Base-by-base conservation (phyloP, 2,329 filamentous ascomycete genomes). In the Tolypocladium album region DNA sequence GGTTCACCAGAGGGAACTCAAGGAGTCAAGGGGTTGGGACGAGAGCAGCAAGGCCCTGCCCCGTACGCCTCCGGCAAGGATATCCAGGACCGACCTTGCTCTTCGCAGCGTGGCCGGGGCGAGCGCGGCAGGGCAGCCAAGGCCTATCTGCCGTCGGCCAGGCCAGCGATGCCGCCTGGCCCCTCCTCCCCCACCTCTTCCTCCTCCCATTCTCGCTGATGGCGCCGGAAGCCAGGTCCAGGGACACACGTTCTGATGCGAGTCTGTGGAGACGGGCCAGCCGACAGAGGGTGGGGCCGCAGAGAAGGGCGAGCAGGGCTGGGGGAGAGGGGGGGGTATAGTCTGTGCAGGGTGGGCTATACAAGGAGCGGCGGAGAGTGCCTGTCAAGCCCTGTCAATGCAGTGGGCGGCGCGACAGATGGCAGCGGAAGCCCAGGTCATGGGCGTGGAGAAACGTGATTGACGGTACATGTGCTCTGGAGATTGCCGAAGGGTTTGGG, bases 271-370 rank as follows among this genome's bases (percentile, higher is more conserved):
- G 60, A 63, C 58, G 59, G 52, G 59, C 60, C 64, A 59, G 60
- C 61, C 60, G 62, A 65, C 64, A 61, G 65, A 64, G 62, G 12
- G n/a, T 24, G 9, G 39, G 24, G 40, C 20, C 36, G 36, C 6
- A 45, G 43, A 22, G n/a, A 39, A 43, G 55, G 55, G 39, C 27
- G 55, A 38, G 40, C 55, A 39, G 27, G 42, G 39, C 4, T 20
- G 61, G 66, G 64, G n/a, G n/a, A n/a, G n/a, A n/a, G n/a, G n/a
- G n/a, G n/a, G 67, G 68, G 61, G 61, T 68, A 67, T 69, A 70
- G 65, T 64, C 67, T 62, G 65, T 64, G 63, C 67, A 67, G 64
- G 69, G 69, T 67, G 60, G 63, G 63, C 62, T 67, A 69, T 71
- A 70, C 63, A 63, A 66, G 67, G 52, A 17, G 13, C 24, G 13